Conservation (phyloP, 331 rosid genomes). For the Telfairia occidentalis region DNA sequence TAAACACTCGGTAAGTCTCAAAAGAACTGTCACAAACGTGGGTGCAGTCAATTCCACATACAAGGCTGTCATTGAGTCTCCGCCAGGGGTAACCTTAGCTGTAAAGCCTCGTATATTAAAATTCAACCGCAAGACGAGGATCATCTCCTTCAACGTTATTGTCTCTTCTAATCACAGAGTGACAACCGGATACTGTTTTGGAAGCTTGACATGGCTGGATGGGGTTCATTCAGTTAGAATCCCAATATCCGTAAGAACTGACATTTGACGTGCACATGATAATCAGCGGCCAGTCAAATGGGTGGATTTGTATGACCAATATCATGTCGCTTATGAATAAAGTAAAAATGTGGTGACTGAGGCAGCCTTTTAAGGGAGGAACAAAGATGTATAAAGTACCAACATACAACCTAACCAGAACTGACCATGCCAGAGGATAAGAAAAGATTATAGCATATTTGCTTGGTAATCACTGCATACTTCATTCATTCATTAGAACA, state of each 20-base stretch:
- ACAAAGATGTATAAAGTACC: background rate
- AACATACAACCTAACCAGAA: background rate
- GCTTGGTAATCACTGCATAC: background rate
- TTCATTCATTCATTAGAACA: background rate
- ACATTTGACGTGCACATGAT: background rate
- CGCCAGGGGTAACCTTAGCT: background rate
- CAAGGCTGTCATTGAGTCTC: slow-evolving; percentile 14
- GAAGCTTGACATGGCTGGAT: slow-evolving; percentile 15
- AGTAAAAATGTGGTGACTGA: background rate
- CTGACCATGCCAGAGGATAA: background rate
- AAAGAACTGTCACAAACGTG: slow-evolving; percentile 39
- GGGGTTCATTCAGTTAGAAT: slow-evolving; percentile 5
- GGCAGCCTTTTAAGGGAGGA: background rate
- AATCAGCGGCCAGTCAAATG: background rate
- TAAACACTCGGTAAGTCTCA: slow-evolving; percentile 15
- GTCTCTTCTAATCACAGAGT: slow-evolving; percentile 10
- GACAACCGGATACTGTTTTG: slow-evolving; percentile 16
- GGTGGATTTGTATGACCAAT: background rate
- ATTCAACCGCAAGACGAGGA: slow-evolving; percentile 5
- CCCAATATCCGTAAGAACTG: slow-evolving; percentile 14
- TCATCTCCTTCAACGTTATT: background rate
- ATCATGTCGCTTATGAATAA: background rate
- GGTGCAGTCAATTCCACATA: slow-evolving; percentile 27
- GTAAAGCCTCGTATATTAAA: slow-evolving; percentile 10
- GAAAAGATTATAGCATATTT: background rate